Base-by-base conservation (phyloP, 352 stramenopile genomes). In the Phytophthora syringae region DNA sequence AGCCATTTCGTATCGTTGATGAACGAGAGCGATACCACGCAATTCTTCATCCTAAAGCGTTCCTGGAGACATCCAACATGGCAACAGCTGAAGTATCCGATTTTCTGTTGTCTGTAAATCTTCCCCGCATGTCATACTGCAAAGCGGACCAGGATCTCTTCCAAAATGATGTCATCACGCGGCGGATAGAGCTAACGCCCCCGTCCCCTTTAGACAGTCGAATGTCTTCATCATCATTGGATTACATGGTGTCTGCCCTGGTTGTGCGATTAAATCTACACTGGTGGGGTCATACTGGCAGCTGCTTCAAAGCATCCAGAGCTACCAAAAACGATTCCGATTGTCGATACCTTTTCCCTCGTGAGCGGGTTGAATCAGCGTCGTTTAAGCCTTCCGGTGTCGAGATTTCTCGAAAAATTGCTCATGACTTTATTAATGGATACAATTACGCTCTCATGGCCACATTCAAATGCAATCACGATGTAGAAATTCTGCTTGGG, bases 351-450 rank as follows among this genome's bases (percentile, higher is more conserved):
- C 27, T 32, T 7, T 32, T 9, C 27, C 27, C 27, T 32, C 27
- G 27, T 32, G 27, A 32, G 27, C 27, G 27, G 7, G 27, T 32
- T 9, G 27, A 32, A 9, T 4, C 4, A 9, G 4, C 27, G 4
- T 32, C 27, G 7, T 32, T 32, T 7, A 32, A 32, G 4, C 9
- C 27, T 7, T 32, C 27, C 9, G 27, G 27, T 9, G 27, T 32
- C 27, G 27, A 9, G 4, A 4, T 32, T 32, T 7, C 27, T 4
- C 27, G 27, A 32, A 32, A 32, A 9, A 4, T 32, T 32, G 27
- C 27, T 9, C 47, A 52, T 16, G 47, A 52, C 15, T 52, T 27
- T 25, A 25, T 52, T n/a, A 52, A 52, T n/a, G 47, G 47, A 15
- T 52, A 40, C 16, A 52, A 52, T 11, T 42, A 52, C 22, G 25